Percentiles rank a stretch among this genome's conserved stretches.
These are phyloP conservation scores for Sphaerulina populicola DNA, from an alignment of 2,329 filamentous ascomycete species.

Conservation along the genomic window DNA sequence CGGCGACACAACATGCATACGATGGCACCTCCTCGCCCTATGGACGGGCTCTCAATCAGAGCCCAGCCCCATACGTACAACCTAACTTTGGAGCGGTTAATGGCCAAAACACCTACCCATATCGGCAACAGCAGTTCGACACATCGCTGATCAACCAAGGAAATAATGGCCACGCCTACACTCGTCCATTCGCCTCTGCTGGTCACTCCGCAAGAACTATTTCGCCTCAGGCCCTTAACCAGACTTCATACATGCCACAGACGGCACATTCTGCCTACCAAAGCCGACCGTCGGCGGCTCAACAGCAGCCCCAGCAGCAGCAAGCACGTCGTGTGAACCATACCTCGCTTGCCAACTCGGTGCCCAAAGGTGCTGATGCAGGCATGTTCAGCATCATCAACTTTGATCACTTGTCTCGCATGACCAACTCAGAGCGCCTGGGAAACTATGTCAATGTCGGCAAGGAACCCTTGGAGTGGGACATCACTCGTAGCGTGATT, in stretches of 20 bases:
- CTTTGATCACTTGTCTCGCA: constrained; percentile 35
- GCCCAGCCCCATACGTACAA: constrained; percentile 23
- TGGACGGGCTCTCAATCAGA: constrained; percentile 24
- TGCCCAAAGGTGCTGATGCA: constrained; percentile 25
- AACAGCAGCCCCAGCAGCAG: not conserved
- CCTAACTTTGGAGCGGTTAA: constrained; percentile 22
- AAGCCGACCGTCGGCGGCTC: constrained; percentile 3
- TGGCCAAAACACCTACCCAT: constrained; percentile 19
- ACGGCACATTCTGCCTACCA: constrained; percentile 12
- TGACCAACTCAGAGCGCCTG: constrained; percentile 39
- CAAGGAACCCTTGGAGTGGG: constrained; percentile 35
- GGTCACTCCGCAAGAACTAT: constrained; percentile 23
- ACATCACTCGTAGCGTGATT: constrained; percentile 40
- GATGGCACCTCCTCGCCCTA: constrained; percentile 21
- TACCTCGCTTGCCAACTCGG: constrained; percentile 21
- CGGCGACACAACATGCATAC: constrained; percentile 9
- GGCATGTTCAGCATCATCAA: constrained; percentile 39
- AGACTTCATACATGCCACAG: constrained; percentile 16
- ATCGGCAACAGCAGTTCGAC: constrained; percentile 24
- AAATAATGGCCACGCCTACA: constrained; percentile 19
- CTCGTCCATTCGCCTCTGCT: constrained; percentile 13
- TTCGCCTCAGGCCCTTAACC: constrained; percentile 29
- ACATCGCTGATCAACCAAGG: constrained; percentile 14
- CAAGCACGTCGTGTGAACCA: constrained; percentile 21
- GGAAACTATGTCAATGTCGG: constrained; percentile 41